Base-by-base conservation (phyloP, 352 stramenopile species). In the Phytophthora pinifolia region DNA sequence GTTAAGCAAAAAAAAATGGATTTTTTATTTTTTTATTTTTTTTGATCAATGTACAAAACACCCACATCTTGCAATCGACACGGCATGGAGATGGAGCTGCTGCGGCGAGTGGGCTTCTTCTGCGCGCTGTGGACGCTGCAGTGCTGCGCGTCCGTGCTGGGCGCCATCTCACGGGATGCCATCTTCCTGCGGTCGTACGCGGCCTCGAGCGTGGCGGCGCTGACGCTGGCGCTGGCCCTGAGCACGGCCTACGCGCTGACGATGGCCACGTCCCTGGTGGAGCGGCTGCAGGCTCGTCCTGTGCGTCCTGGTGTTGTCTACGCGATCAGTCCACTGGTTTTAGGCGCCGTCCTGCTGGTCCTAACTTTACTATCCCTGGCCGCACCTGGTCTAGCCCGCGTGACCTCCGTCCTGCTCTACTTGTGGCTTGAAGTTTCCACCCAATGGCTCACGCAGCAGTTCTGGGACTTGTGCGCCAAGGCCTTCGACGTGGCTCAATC, bases 381-480 rank as follows among this genome's bases (percentile, higher is more conserved):
- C 4, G 48, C 63, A 35, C 79, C 75, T 8, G 9, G 56, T 32
- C 53, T 88, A n/a, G 70, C 74, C 17, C 58, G 59, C 2, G 70
- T 12, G 7, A 76, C 77, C 20, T 77, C 76, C 12, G 81, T 92
- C 5, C 54, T 65, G 49, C 75, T 93, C 27, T 95, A 95, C 65
- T 77, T 90, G 18, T 92, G 83, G 82, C 65, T 92, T 33, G 85
- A 95, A 42, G 70, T 95, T 15, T 65, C 84, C 9, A 54, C 70
- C 34, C 83, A 93, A 59, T 64, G 89, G 54, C 67, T 95, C 34
- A 85, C 73, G 13, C 82, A 89, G 33, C 83, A 95, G 62, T 95
- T 95, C 65, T 95, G 85, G 85, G 85, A 95, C 51, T 60, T 93
- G 9, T 95, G 85, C 39, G 79, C 84, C 20, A 86, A 86, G 46